phyloP scores from a whole-genome alignment of 106 monocot species.

The Platanthera zijinensis region DNA sequence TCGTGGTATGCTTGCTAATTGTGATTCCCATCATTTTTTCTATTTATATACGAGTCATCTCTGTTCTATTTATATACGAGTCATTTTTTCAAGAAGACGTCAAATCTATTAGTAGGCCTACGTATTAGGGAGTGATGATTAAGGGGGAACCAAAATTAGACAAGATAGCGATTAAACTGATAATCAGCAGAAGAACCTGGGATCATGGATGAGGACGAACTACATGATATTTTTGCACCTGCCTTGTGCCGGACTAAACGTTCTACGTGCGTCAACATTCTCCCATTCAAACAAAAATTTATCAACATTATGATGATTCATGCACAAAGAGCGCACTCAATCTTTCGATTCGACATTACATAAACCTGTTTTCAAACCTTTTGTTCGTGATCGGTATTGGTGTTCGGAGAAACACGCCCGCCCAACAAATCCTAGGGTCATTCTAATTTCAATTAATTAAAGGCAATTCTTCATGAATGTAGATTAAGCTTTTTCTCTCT shows the following conservation, averaged over 20 bases:
- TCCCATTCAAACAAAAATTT: too few species aligned
- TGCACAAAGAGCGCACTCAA: background rate
- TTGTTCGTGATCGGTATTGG: too few species aligned
- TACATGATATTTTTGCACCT: too few species aligned
- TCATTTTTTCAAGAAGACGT: background rate
- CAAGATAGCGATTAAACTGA: background rate
- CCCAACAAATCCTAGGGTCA: background rate
- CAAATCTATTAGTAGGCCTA: background rate
- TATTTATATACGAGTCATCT: background rate
- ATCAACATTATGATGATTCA: too few species aligned
- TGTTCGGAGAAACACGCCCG: too few species aligned
- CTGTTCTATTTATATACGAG: background rate
- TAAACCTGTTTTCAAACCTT: background rate
- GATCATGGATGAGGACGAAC: too few species aligned
- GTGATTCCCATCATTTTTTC: background rate
- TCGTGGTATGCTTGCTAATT: slow-evolving; percentile 25
- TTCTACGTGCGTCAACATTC: too few species aligned
- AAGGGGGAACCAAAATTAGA: background rate
- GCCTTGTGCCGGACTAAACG: too few species aligned
- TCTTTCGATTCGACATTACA: background rate
- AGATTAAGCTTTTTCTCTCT: background rate
- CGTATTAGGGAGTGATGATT: background rate
- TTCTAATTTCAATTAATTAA: background rate
- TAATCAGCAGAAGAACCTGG: too few species aligned
- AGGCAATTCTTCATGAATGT: background rate